Conservation (phyloP, 306 rosid genomes). For the Vigna nakashimae region DNA sequence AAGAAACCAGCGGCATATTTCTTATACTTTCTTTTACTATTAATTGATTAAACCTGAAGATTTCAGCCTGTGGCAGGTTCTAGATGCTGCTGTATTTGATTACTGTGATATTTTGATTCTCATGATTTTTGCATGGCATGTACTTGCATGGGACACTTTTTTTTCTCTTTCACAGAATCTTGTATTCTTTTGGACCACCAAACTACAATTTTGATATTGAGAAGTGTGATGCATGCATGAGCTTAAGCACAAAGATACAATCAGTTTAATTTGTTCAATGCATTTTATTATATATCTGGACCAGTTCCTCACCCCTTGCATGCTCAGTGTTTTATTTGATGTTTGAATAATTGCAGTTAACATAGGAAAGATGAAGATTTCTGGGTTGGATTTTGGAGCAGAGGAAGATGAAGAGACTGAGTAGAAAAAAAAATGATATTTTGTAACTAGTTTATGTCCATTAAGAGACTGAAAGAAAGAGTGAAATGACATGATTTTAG, state of each 20-base stretch:
- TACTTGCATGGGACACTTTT: conserved; percentile 27
- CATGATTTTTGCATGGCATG: not conserved
- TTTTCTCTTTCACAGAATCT: conserved; percentile 7
- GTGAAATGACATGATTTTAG: conserved; percentile 17
- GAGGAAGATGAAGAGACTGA: conserved; percentile 52
- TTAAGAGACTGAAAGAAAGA: conserved; percentile 9
- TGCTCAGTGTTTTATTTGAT: conserved; percentile 19
- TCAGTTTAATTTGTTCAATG: conserved; percentile 16
- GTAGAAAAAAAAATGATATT: conserved; percentile 25
- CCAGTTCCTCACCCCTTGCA: not conserved
- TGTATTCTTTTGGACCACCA: conserved; percentile 14
- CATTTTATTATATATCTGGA: not conserved
- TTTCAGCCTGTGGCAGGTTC: not conserved
- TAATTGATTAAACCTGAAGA: conserved; percentile 2
- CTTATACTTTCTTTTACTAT: not conserved
- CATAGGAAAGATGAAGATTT: conserved; percentile 80
- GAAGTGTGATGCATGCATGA: conserved; percentile 30
- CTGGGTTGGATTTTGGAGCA: conserved; percentile 69
- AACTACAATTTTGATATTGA: not conserved
- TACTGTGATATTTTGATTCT: not conserved
- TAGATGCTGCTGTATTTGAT: conserved; percentile 15
- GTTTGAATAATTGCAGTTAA: conserved; percentile 65
- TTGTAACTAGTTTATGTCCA: conserved; percentile 24
- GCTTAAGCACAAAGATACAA: conserved; percentile 23
- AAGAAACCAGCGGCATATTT: not conserved